Conservation (phyloP, 805 yeast genomes). For the Candida ascalaphidarum region DNA sequence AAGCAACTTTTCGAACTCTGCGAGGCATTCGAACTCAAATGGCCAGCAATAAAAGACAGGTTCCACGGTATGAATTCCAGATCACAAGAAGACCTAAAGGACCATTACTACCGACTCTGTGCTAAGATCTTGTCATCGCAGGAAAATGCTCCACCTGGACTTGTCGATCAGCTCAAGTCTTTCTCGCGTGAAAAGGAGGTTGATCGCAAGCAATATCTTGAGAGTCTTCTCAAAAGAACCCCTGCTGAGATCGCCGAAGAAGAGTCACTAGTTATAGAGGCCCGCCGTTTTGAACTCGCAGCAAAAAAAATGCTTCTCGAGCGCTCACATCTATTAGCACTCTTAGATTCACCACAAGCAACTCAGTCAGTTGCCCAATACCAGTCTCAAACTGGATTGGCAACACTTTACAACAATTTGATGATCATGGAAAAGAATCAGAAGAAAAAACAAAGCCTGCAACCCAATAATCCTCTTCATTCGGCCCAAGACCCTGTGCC, state of each 20-base stretch:
- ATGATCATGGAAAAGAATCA: slow-evolving; percentile 60
- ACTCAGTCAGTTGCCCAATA: slow-evolving; percentile 70
- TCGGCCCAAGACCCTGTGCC: slow-evolving; percentile 40
- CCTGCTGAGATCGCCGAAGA: slow-evolving; percentile 99
- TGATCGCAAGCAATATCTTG: slow-evolving; percentile 74
- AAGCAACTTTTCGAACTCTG: slow-evolving; percentile 68
- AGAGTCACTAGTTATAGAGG: slow-evolving; percentile 87
- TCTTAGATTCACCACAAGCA: slow-evolving; percentile 80
- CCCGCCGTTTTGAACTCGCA: slow-evolving; percentile 83
- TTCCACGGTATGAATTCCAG: slow-evolving; percentile 30
- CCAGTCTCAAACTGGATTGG: slow-evolving; percentile 78
- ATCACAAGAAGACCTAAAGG: slow-evolving; percentile 72
- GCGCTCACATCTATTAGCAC: slow-evolving; percentile 65
- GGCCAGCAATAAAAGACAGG: slow-evolving; percentile 63
- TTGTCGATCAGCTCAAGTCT: slow-evolving; percentile 53
- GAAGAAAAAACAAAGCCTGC: slow-evolving; percentile 43
- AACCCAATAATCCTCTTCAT: slow-evolving; percentile 7
- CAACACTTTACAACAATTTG: slow-evolving; percentile 75
- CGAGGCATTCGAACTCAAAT: slow-evolving; percentile 49
- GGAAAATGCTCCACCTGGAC: slow-evolving; percentile 31
- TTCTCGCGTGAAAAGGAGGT: slow-evolving; percentile 66
- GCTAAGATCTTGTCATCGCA: slow-evolving; percentile 35
- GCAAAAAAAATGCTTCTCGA: slow-evolving; percentile 84
- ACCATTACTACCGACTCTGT: slow-evolving; percentile 66
- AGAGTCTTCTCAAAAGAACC: slow-evolving; percentile 66